Evolutionary conservation across 805 yeast species (phyloP).

Genomic region (Isabelozyma gotoi): DNA sequence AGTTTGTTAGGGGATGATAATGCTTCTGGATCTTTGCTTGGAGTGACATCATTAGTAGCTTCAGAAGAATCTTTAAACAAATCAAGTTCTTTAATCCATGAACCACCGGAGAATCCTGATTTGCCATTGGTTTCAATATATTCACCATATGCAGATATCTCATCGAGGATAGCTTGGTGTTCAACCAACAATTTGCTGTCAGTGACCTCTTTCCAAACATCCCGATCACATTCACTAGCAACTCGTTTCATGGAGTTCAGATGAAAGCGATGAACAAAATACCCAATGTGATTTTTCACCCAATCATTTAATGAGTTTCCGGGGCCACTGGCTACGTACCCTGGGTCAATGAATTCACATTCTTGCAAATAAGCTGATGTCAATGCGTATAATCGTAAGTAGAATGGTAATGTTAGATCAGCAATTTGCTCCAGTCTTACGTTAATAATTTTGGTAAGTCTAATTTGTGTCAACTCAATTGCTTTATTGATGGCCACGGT

Average conservation of each 20-base stretch:
- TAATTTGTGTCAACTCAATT: slow-evolving; percentile 67
- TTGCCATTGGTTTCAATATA: slow-evolving; percentile 17
- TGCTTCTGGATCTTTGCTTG: background rate
- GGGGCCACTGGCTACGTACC: slow-evolving; percentile 55
- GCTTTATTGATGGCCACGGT: slow-evolving; percentile 64
- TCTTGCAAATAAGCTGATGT: slow-evolving; percentile 72
- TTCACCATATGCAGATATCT: slow-evolving; percentile 22
- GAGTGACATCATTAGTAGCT: background rate
- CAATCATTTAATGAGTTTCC: slow-evolving; percentile 58
- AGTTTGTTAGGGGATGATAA: slow-evolving; percentile 3
- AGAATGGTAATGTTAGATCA: slow-evolving; percentile 54
- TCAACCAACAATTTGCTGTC: slow-evolving; percentile 37
- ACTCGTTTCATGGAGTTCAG: slow-evolving; percentile 47
- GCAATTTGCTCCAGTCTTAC: slow-evolving; percentile 76
- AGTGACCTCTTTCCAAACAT: slow-evolving; percentile 78
- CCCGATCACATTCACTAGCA: slow-evolving; percentile 56
- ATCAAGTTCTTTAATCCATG: slow-evolving; percentile 27
- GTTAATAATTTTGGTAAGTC: slow-evolving; percentile 74
- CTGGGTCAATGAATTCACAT: slow-evolving; percentile 77
- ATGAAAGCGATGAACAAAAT: slow-evolving; percentile 58
- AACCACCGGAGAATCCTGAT: slow-evolving; percentile 21
- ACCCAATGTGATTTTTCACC: slow-evolving; percentile 62
- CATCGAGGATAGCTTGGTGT: slow-evolving; percentile 24
- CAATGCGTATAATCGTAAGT: slow-evolving; percentile 64
- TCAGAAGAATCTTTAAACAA: slow-evolving; percentile 13